phyloP scores from a whole-genome alignment of 2,329 filamentous ascomycete genomes.

The Diaporthe humulicola region DNA sequence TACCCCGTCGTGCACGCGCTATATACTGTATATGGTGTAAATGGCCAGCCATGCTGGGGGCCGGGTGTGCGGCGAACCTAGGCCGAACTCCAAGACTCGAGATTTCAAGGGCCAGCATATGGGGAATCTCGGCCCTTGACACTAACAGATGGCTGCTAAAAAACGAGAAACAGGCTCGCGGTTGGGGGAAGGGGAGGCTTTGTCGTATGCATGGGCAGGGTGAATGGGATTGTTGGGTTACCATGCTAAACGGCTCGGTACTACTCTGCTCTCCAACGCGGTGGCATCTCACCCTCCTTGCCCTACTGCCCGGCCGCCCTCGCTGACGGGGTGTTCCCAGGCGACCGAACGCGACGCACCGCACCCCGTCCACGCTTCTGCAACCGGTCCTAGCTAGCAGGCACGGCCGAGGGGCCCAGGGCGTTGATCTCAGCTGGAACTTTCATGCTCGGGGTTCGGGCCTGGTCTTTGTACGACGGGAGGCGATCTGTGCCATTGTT shows the following conservation, averaged over 20 bases:
- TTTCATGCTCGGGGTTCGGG: slow-evolving; percentile 1
- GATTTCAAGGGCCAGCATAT: slow-evolving; percentile 10
- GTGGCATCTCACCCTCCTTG: slow-evolving; percentile 17
- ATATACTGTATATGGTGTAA: neutral
- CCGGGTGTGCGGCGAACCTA: neutral
- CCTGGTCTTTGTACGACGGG: slow-evolving; percentile 11
- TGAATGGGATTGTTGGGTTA: neutral
- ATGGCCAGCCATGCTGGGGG: neutral
- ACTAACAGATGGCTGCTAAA: neutral
- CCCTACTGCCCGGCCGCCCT: neutral
- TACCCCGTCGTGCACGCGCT: neutral
- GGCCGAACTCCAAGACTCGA: neutral
- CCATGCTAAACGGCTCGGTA: slow-evolving; percentile 21
- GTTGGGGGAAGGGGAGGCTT: neutral
- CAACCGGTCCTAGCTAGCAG: neutral
- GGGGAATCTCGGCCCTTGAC: neutral
- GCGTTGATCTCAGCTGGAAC: slow-evolving; percentile 21
- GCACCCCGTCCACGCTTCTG: slow-evolving; percentile 2
- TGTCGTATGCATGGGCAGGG: neutral
- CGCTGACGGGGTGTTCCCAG: slow-evolving; percentile 19
- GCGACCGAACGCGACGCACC: neutral
- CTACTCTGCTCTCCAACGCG: slow-evolving; percentile 14
- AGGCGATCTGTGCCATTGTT: slow-evolving; percentile 12
- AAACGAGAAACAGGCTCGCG: neutral
- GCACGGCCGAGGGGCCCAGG: slow-evolving; percentile 17